phyloP scores from a whole-genome alignment of 73 alveolate genomes.

The Durusdinium trenchii region DNA sequence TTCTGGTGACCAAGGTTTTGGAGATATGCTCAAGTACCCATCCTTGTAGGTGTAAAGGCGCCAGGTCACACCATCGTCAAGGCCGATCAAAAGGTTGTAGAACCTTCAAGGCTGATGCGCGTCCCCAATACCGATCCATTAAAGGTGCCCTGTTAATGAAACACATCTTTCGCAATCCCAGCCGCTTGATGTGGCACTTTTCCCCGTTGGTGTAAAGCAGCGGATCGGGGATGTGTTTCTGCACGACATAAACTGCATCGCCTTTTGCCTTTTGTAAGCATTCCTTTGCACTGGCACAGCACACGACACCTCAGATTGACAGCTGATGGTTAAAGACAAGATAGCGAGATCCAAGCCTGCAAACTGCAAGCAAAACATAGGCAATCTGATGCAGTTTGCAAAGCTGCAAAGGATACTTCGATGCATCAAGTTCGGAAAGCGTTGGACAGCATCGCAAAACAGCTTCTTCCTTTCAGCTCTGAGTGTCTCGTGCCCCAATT shows the following conservation, averaged over 20 bases:
- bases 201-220: slow-evolving; percentile 73
- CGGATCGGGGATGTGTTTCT: slow-evolving; percentile 81
- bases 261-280: slow-evolving; percentile 33
- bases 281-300: slow-evolving; percentile 61
- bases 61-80: slow-evolving; percentile 86
- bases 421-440: no score
- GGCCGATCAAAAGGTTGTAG: slow-evolving; percentile 81
- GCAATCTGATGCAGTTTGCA: no score
- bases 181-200: slow-evolving; percentile 89
- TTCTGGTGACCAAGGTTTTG: slow-evolving; percentile 61
- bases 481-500: slow-evolving; percentile 86
- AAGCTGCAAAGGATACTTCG: no score
- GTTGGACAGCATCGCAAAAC: neutral
- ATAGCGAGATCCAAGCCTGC: neutral
- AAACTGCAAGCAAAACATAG: no score
- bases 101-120: no score
- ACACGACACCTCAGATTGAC: slow-evolving; percentile 18
- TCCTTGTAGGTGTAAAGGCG: slow-evolving; percentile 66
- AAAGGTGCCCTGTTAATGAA: no score
- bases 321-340: no score
- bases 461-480: no score
- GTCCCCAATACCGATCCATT: no score
- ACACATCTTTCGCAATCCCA: neutral
- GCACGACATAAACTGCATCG: slow-evolving; percentile 84
- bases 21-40: slow-evolving; percentile 75